Percentiles rank a stretch among this genome's conserved stretches.
phyloP scores from a whole-genome alignment of 306 rosid genomes.

The Prunus fruticosa region DNA sequence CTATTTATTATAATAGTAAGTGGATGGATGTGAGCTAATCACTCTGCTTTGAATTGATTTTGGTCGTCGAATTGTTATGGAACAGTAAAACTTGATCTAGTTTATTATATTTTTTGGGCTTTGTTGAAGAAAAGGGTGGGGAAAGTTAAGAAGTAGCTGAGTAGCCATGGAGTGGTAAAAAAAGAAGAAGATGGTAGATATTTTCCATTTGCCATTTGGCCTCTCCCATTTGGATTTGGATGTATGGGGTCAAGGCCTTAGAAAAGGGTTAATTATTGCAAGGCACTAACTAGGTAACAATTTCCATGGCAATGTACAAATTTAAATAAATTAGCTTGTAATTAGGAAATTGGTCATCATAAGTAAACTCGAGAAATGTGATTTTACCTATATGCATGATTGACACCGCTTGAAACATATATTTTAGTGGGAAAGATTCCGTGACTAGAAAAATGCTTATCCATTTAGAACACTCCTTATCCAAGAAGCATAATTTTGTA shows the following conservation, averaged over 20 bases:
- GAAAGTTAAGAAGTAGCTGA: background rate
- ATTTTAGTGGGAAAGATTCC: slow-evolving; percentile 20
- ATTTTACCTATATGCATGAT: background rate
- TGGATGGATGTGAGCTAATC: background rate
- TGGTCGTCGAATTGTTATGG: slow-evolving; percentile 32
- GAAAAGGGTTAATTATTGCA: background rate
- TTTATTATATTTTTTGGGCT: too few relatives aligned
- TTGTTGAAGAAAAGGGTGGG: background rate
- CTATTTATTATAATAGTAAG: slow-evolving; percentile 20
- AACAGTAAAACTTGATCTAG: slow-evolving; percentile 13
- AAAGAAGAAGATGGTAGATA: slow-evolving; percentile 32
- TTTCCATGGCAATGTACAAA: background rate
- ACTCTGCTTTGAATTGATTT: slow-evolving; percentile 1
- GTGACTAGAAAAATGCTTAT: slow-evolving; percentile 5
- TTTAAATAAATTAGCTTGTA: background rate
- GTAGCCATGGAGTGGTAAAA: slow-evolving; percentile 50
- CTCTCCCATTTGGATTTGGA: background rate
- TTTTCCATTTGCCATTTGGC: slow-evolving; percentile 8
- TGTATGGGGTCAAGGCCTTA: background rate
- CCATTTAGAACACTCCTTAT: slow-evolving; percentile 17
- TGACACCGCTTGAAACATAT: background rate
- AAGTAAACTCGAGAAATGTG: background rate
- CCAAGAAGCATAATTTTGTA: slow-evolving; percentile 29
- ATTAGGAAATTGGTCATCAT: background rate
- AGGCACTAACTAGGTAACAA: background rate